Evolutionary conservation across 225 moss, liverwort and hornwort species (phyloP), one percentile per base, ranked within the genome.

Genomic region (Ulota crispa): DNA sequence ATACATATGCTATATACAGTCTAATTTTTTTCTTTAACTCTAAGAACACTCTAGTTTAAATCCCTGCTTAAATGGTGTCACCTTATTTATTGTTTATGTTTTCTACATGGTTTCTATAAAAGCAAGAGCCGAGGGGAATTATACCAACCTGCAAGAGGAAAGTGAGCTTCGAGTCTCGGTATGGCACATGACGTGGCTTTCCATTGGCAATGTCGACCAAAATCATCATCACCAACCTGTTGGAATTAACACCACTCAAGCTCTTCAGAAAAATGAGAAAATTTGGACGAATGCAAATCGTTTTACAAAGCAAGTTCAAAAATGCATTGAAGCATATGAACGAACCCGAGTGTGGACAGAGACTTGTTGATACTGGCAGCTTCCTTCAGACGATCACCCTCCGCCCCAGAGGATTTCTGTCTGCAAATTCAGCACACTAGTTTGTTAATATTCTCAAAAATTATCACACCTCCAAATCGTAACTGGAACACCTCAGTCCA

Each of bases 321-420:
- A 15, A 3, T 66, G 45, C 2, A 2, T 52, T 12, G 16, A 27
- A 73, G 37, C 3, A 64, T 19, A 2, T n/a, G 70, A 59, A 83
- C 87, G 20, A 18, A 89, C 89, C 89, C 89, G 28, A 89, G 89
- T 30, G 87, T 89, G 39, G 89, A 89, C 8, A 89, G 85, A 0
- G 89, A 89, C 80, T 87, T 89, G 84, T 89, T 89, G 54, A 89
- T 89, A 72, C 77, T 89, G 52, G 89, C 89, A 53, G 89, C 89
- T 64, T 89, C 89, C 83, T 87, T 89, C 42, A 89, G 85, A 36
- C 87, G 87, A 61, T 85, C 87, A 2, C 89, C 87, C 26, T 89
- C 89, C n/a, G 87, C 87, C 9, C 89, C 87, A 1, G 89, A 89
- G 34, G 81, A 82, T 64, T 89, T 89, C 42, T 89, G 89, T 64